These are phyloP conservation scores for Geotrichum histeridarum DNA, from an alignment of 1,139 yeast species.

Conservation along the genomic window DNA sequence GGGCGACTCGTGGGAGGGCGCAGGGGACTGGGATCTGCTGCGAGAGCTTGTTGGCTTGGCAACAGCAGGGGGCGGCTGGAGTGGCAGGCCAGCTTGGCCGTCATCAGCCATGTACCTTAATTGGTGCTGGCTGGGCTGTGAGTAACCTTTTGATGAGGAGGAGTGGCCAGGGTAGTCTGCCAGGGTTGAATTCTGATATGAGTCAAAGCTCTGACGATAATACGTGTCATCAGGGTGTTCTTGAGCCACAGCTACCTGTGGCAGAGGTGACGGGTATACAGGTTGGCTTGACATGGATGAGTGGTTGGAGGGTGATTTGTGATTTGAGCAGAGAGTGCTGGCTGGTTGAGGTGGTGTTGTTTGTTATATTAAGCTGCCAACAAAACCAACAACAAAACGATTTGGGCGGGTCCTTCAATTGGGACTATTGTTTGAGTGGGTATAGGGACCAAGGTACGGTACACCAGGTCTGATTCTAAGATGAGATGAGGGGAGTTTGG, in stretches of 20 bases:
- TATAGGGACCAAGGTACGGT: too few species aligned
- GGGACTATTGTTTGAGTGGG: too few species aligned
- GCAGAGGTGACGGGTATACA: neutral
- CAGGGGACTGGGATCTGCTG: neutral
- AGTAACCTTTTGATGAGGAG: neutral
- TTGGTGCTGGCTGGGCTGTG: neutral
- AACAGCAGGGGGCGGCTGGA: slow-evolving; percentile 8
- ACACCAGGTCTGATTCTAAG: too few species aligned
- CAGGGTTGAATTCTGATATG: neutral
- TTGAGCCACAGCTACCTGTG: neutral
- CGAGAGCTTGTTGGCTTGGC: neutral
- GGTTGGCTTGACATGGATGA: neutral
- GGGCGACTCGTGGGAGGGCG: slow-evolving; percentile 7
- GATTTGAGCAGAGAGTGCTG: too few species aligned
- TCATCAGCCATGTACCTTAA: neutral
- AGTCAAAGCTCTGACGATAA: neutral
- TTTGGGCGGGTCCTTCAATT: too few species aligned
- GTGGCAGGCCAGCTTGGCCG: neutral
- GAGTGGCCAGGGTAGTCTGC: neutral
- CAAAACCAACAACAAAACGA: too few species aligned
- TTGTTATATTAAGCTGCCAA: too few species aligned
- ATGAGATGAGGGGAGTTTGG: too few species aligned
- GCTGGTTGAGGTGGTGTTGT: too few species aligned
- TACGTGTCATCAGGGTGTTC: neutral
- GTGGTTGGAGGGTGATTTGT: neutral